Evolutionary conservation across 805 yeast genomes (phyloP).

Genomic region (Metschnikowia lunata): DNA sequence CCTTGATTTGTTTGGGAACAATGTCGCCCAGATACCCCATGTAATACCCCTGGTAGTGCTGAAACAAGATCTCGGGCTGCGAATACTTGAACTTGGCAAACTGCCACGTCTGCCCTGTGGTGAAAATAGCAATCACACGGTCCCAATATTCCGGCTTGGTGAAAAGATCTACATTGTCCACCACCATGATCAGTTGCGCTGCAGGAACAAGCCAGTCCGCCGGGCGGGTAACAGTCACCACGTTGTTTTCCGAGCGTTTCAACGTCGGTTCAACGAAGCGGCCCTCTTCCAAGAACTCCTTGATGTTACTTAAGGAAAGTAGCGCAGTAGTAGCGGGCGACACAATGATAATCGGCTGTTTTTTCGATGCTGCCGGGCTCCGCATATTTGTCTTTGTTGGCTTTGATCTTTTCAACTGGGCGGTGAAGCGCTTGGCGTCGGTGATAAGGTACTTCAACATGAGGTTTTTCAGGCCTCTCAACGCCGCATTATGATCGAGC

Average conservation of each 20-base stretch:
- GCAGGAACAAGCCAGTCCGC: conserved; percentile 51
- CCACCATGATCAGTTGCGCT: conserved; percentile 67
- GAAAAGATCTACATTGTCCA: conserved; percentile 76
- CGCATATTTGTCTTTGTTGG: conserved; percentile 8
- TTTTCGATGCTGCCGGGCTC: conserved; percentile 18
- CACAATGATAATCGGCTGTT: conserved; percentile 41
- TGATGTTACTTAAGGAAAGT: conserved; percentile 36
- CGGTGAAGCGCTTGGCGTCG: conserved; percentile 59
- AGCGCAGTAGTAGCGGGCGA: conserved; percentile 44
- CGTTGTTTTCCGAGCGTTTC: conserved; percentile 30
- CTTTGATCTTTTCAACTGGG: conserved; percentile 40
- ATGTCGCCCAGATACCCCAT: conserved; percentile 74
- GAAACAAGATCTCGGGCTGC: conserved; percentile 76
- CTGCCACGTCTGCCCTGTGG: conserved; percentile 98
- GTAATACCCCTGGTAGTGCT: conserved; percentile 77
- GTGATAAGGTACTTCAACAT: conserved; percentile 65
- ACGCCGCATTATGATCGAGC: conserved; percentile 54
- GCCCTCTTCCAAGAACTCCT: conserved; percentile 62
- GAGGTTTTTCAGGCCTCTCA: conserved; percentile 62
- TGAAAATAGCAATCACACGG: conserved; percentile 89
- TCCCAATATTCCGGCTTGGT: conserved; percentile 98
- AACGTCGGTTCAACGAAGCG: conserved; percentile 51
- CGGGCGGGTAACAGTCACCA: conserved; percentile 50
- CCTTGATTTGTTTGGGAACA: conserved; percentile 66
- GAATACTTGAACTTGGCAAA: conserved; percentile 81